Base-by-base conservation (phyloP, 306 rosid genomes). In the Quercus mongolica region DNA sequence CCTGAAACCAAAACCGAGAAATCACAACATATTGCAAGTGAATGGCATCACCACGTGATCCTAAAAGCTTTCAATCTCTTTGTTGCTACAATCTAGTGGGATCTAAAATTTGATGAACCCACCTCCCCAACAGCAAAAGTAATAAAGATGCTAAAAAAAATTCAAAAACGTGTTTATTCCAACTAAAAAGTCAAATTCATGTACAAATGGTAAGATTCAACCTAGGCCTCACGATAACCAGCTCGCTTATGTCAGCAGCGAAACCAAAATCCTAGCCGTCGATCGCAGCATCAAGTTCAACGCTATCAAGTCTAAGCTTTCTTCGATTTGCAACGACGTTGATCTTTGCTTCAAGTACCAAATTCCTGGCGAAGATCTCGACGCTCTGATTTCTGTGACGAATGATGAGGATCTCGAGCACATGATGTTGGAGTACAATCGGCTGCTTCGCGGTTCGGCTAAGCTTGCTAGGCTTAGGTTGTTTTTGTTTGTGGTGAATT, bases 331-430 rank as follows among this genome's bases (percentile, higher is more conserved):
- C 20, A 23, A 49, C 69, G 81, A 69, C 5, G 69, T 76, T 65
- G 80, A 76, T 6, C 63, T 89, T 74, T 88, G 86, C 79, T 83
- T 94, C 82, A 94, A 94, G 85, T 94, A 94, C 79, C 97, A 92
- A 72, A 94, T 91, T 25, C 98, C 94, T 2, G 97, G 97, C 21
- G 97, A 92, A 65, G 98, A 92, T 64, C 97, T 94, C 78, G 97
- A 94, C 68, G 91, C 97, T 8, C 82, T 94, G 76, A 92, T 92
- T 70, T 94, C 98, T 38, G 97, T 94, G 57, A 90, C 89, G 72
- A 91, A 90, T 56, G 95, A 92, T 12, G 98, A 94, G 30, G 97
- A 94, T 82, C 94, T 94, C 18, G 92, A 90, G 52, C 92, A 91
- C 59, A 85, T 92, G 94, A 91, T 94, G 97, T 62, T 88, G 52